Evolutionary conservation across 1,284 basidiomycete species (phyloP), one percentile per base, ranked within the genome.

Genomic region (Afroboletus lepidellus): DNA sequence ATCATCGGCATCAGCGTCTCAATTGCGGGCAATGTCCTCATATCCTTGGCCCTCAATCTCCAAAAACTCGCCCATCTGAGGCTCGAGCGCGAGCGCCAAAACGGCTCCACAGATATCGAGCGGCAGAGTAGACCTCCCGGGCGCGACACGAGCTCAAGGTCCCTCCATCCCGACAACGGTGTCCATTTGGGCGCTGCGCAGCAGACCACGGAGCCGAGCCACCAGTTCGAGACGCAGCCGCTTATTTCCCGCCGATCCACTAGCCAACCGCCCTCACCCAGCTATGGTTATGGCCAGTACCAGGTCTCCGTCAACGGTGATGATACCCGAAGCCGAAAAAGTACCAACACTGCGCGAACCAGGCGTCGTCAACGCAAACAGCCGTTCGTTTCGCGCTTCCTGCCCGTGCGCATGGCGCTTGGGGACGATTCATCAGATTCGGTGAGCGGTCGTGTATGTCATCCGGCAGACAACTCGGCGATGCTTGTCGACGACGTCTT

Each of bases 1-100:
- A 74, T 85, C 60, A 85, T 92, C 55, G 94, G 94, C 30, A 94
- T 97, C 39, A 78, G 80, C 12, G 84, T 95, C 46, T 89, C 94
- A 5, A 81, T 96, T 47, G 77, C 79, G 1, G 94, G 94, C 42
- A 97, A 97, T 66, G 70, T 95, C 6, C 81, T 97, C 57, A 95
- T 98, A 59, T 91, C 89, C 12, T 77, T 96, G 2, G 94, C 94
- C 3, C 78, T 98, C 63, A 94, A 94, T 66, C 75, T 91, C 37
- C 94, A 97, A 72, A 97, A 97, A 69, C 82, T 97, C 7, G 93
- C 93, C 0, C 94, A 98, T 72, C 79, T 80, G 61, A 79, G 88
- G 32, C 75, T 92, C 23, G 84, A 85, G 59, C 67, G 63, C 34
- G 68, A 70, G 45, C 65, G 68, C 16, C 61, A 61, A 52, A 51